A percentile compares a stretch with the other conserved stretches of the same genome.
Evolutionary conservation across 495 filamentous ascomycete genomes (phyloP).

Genomic region (Xylaria grammica): DNA sequence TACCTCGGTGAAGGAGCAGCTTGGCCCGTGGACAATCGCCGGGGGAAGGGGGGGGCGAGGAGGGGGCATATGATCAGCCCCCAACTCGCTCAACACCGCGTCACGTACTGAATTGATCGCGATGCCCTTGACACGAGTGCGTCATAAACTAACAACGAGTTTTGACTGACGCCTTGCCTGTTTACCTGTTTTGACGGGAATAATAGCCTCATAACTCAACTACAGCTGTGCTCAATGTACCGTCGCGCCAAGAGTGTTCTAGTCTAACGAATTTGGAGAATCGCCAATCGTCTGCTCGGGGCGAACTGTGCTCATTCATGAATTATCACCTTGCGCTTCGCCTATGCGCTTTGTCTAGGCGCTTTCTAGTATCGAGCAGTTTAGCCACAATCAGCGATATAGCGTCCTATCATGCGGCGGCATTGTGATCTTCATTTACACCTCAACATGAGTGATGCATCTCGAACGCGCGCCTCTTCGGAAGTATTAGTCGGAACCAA

Average conservation of each 20-base stretch:
- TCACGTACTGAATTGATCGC: conserved; percentile 13
- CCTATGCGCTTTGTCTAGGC: conserved; percentile 5
- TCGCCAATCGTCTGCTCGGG: conserved; percentile 11
- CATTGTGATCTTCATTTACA: conserved; percentile 9
- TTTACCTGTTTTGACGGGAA: not conserved
- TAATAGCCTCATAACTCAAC: not conserved
- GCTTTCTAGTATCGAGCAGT: not conserved
- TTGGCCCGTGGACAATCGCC: conserved; percentile 7
- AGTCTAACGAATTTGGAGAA: not conserved
- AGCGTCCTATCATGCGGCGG: conserved; percentile 3
- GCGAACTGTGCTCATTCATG: conserved; percentile 14
- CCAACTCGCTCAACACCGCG: conserved; percentile 5
- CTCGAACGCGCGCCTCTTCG: conserved; percentile 17
- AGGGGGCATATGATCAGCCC: conserved; percentile 12
- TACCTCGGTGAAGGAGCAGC: conserved; percentile 17
- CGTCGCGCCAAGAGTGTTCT: conserved; percentile 7
- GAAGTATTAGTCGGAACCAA: conserved; percentile 7
- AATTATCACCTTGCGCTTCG: conserved; percentile 8
- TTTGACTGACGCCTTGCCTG: not conserved
- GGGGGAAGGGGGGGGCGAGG: too few species aligned
- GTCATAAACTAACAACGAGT: not conserved
- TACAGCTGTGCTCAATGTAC: conserved; percentile 1
- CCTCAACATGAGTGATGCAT: conserved; percentile 11
- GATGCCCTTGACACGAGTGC: not conserved
- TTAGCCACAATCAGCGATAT: conserved; percentile 10